Conservation (phyloP, 2,329 filamentous ascomycete genomes). For the Calonectria pseudoreteaudii region DNA sequence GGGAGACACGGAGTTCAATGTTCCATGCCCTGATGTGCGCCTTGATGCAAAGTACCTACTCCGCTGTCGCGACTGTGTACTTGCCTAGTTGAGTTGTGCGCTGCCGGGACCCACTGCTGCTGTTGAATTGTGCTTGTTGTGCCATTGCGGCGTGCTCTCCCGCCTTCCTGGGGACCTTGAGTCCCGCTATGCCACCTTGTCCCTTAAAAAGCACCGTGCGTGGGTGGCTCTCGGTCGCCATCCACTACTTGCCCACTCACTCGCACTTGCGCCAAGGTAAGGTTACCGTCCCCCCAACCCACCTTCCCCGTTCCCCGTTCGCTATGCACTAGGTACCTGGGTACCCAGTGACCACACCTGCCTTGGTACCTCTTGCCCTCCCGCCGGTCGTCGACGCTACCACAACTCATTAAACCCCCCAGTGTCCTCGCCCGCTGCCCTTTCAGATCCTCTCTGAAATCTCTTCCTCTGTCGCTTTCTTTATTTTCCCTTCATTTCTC, state of each 20-base stretch:
- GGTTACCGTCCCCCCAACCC: constrained; percentile 39
- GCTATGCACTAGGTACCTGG: constrained; percentile 28
- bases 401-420: constrained; percentile 50
- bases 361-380: constrained; percentile 19
- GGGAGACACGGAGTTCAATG: background rate
- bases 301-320: constrained; percentile 24
- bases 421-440: constrained; percentile 42
- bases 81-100: background rate
- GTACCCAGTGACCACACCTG: constrained; percentile 4
- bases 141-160: constrained; percentile 12
- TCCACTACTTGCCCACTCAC: constrained; percentile 28
- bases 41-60: constrained; percentile 6
- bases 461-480: constrained; percentile 45
- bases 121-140: constrained; percentile 7
- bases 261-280: constrained; percentile 29
- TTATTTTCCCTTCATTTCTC: constrained; percentile 46
- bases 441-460: constrained; percentile 44
- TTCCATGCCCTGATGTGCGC: background rate
- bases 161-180: constrained; percentile 18
- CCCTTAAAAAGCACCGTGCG: constrained; percentile 43
- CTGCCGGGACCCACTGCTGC: background rate
- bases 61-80: background rate
- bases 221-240: constrained; percentile 39
- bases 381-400: constrained; percentile 39
- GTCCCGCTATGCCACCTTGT: constrained; percentile 32